phyloP scores from a whole-genome alignment of 2,329 filamentous ascomycete species.

The Daldinia sp. region DNA sequence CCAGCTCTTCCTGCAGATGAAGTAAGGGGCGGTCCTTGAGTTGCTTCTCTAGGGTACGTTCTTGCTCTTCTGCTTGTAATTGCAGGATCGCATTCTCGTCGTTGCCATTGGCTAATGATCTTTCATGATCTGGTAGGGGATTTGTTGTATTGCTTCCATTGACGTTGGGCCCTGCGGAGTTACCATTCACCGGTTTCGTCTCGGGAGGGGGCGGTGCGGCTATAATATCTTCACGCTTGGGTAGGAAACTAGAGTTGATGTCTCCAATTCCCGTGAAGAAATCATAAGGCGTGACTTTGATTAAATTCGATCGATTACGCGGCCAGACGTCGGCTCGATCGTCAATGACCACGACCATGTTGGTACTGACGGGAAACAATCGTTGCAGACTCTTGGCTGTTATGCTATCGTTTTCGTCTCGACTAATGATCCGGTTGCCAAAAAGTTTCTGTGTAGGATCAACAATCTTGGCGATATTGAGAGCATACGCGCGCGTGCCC shows the following conservation, averaged over 20 bases:
- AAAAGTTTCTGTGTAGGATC: conserved; percentile 92
- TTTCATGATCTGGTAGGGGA: conserved; percentile 41
- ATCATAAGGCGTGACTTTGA: conserved; percentile 95
- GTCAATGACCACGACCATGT: conserved; percentile 99
- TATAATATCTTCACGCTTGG: conserved; percentile 74
- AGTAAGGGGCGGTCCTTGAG: conserved; percentile 87
- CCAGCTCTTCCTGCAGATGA: conserved; percentile 92
- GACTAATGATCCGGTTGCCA: conserved; percentile 92
- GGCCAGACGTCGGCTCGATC: conserved; percentile 97
- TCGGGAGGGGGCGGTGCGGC: conserved; percentile 47
- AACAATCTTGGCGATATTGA: conserved; percentile 91
- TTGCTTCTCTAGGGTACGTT: conserved; percentile 88
- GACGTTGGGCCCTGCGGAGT: conserved; percentile 25
- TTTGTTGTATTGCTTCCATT: conserved; percentile 22
- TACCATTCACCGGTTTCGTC: conserved; percentile 42
- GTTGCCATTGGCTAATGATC: conserved; percentile 37
- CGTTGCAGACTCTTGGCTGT: conserved; percentile 90
- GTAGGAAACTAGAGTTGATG: conserved; percentile 97
- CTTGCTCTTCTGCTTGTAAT: conserved; percentile 85
- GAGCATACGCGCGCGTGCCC: conserved; percentile 96
- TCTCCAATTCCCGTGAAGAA: conserved; percentile 99
- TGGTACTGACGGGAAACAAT: conserved; percentile 94
- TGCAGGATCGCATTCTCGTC: conserved; percentile 66
- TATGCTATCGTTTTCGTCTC: conserved; percentile 95
- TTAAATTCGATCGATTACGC: conserved; percentile 88